Base-by-base conservation (phyloP, 768 basidiomycete species). In the Lentinus tigrinus region DNA sequence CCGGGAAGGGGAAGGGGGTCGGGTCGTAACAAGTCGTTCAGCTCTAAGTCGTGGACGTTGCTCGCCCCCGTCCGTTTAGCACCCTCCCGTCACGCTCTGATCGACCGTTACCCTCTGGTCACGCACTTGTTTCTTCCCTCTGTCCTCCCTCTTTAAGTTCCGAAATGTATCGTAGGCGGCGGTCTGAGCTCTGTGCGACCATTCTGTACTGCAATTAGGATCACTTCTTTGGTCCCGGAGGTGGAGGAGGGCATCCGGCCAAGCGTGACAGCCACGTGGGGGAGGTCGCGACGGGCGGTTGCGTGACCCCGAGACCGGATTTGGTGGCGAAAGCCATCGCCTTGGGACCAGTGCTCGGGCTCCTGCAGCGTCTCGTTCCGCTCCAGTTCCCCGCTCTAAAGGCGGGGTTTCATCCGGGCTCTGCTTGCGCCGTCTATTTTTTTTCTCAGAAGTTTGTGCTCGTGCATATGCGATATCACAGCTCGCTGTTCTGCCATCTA, bases 1-100 rank as follows among this genome's bases (percentile, higher is more conserved):
- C 51, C 49, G 36, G 55, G 52, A 39, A 49, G 40, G 55, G 56
- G 46, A 49, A 46, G 50, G 38, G 54, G 42, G 21, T 11, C 39
- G 46, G 60, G 60, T 56, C 56, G 60, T 61, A 61, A 61, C 60
- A 61, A 57, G 60, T 61, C 56, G 60, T 61, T 13, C 13, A 11
- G 9, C 21, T 46, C 23, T 23, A 13, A 23, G 43, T 26, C 40
- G 40, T 42, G 9, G 21, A 42, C 43, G 43, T 46, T 46, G 43
- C 43, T 24, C 43, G 19, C 43, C 9, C 2, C 17, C 2, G 21
- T 46, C 31, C 51, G 56, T 44, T 55, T 37, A 36, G 37, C 34
- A 39, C 42, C 16, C 26, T 27, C 34, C 14, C 27, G 54, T 52
- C 59, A 47, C 59, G 17, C 42, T 38, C 28, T 3, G 19, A 26